These are phyloP conservation scores for Pseudozyma pruni DNA, from an alignment of 1,284 basidiomycete species.

Conservation along the genomic window DNA sequence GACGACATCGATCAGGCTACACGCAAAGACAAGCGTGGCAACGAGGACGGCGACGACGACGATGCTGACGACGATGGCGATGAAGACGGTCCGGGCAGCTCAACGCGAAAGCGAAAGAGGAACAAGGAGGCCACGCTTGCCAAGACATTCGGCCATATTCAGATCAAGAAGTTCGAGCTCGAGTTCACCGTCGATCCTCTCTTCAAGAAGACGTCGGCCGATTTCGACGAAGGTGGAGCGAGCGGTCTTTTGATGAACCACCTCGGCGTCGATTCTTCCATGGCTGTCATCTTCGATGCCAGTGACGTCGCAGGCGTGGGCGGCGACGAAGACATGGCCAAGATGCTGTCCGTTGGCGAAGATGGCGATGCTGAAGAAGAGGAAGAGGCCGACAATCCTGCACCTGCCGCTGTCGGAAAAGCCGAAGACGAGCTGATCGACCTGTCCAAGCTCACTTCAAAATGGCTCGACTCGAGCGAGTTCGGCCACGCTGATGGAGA, in stretches of 20 bases:
- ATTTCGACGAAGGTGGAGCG: constrained; percentile 98
- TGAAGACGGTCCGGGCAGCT: constrained; percentile 75
- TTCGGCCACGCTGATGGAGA: constrained; percentile 13
- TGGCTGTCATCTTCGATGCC: constrained; percentile 95
- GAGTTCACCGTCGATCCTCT: constrained; percentile 96
- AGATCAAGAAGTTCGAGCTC: constrained; percentile 77
- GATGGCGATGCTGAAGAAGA: constrained; percentile 20
- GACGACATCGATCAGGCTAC: constrained; percentile 67
- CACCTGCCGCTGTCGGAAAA: constrained; percentile 21
- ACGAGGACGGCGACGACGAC: constrained; percentile 69
- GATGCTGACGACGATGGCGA: constrained; percentile 69
- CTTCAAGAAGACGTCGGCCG: constrained; percentile 96
- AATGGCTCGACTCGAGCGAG: constrained; percentile 46
- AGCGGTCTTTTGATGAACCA: constrained; percentile 74
- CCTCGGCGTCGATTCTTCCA: constrained; percentile 79
- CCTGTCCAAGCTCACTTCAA: constrained; percentile 51
- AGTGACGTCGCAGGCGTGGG: constrained; percentile 84
- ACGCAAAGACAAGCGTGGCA: constrained; percentile 50
- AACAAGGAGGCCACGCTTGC: constrained; percentile 65
- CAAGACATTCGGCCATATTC: constrained; percentile 74
- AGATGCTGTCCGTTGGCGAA: constrained; percentile 36
- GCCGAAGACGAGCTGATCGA: constrained; percentile 36
- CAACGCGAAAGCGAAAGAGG: constrained; percentile 69
- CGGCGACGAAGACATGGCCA: constrained; percentile 74
- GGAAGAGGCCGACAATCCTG: constrained; percentile 14